Conservation (phyloP, 106 monocot species). For the Dendrobium nobile region DNA sequence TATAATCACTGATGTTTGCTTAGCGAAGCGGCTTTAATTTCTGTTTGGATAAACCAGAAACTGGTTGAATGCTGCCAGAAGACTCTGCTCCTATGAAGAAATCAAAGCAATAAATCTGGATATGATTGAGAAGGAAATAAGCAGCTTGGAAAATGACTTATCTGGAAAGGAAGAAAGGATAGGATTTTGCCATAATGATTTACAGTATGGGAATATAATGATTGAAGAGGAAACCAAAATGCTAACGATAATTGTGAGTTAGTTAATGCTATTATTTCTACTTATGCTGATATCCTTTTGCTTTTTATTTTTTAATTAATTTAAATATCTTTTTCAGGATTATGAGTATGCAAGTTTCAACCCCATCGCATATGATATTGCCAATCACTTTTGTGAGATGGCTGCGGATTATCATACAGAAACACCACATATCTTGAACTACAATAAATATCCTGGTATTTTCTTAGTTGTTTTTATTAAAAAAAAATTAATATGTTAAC, state of each 20-base stretch:
- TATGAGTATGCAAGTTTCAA: constrained; percentile 92
- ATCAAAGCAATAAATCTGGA: constrained; percentile 46
- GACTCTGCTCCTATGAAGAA: constrained; percentile 38
- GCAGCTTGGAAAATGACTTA: constrained; percentile 39
- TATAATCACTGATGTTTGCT: no score
- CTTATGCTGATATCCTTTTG: neutral
- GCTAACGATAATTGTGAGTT: constrained; percentile 75
- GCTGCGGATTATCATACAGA: constrained; percentile 83
- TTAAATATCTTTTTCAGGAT: constrained; percentile 35
- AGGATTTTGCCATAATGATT: constrained; percentile 93
- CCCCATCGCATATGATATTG: constrained; percentile 78
- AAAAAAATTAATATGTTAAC: neutral
- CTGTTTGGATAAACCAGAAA: constrained; percentile 23
- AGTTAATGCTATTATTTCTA: neutral
- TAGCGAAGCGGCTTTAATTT: neutral
- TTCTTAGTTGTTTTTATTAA: neutral
- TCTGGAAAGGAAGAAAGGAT: constrained; percentile 36
- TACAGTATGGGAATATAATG: constrained; percentile 95
- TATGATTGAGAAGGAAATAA: constrained; percentile 52
- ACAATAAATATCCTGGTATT: constrained; percentile 65
- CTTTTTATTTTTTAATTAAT: neutral
- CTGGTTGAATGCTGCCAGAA: constrained; percentile 53
- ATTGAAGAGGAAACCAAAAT: constrained; percentile 62
- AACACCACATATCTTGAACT: constrained; percentile 76
- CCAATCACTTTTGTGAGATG: constrained; percentile 98